Conservation (phyloP, 305 asterid genomes). For the Galium porrigens region DNA sequence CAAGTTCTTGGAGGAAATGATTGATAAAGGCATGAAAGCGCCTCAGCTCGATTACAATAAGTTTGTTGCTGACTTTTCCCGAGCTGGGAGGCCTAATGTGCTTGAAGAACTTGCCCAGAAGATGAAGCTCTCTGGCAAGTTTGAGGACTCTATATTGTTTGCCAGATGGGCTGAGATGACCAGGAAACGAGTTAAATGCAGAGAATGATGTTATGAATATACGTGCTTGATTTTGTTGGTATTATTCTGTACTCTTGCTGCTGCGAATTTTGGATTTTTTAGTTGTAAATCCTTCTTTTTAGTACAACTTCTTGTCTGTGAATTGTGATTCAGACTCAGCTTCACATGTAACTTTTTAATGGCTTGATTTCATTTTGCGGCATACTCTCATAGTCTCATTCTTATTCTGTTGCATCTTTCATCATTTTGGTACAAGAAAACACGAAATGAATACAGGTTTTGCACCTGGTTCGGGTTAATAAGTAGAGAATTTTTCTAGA, state of each 20-base stretch:
- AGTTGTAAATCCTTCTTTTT: not conserved
- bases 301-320: not conserved
- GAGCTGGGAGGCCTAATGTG: conserved; percentile 33
- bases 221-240: conserved; percentile 11
- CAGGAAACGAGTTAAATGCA: conserved; percentile 25
- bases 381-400: not conserved
- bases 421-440: not conserved
- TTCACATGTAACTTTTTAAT: not conserved
- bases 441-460: too few relatives aligned
- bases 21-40: conserved; percentile 66
- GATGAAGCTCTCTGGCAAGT: conserved; percentile 45
- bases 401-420: not conserved
- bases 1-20: conserved; percentile 61
- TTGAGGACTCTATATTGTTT: conserved; percentile 39
- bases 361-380: not conserved
- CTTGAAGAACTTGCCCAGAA: conserved; percentile 44
- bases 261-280: not conserved
- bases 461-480: too few relatives aligned
- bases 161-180: conserved; percentile 45
- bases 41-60: conserved; percentile 56
- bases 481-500: too few relatives aligned
- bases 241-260: not conserved
- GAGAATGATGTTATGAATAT: conserved; percentile 12
- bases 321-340: not conserved
- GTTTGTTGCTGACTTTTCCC: conserved; percentile 38